These are phyloP conservation scores for Conticribra weissflogii DNA, from an alignment of 108 stramenopile species.

Conservation along the genomic window DNA sequence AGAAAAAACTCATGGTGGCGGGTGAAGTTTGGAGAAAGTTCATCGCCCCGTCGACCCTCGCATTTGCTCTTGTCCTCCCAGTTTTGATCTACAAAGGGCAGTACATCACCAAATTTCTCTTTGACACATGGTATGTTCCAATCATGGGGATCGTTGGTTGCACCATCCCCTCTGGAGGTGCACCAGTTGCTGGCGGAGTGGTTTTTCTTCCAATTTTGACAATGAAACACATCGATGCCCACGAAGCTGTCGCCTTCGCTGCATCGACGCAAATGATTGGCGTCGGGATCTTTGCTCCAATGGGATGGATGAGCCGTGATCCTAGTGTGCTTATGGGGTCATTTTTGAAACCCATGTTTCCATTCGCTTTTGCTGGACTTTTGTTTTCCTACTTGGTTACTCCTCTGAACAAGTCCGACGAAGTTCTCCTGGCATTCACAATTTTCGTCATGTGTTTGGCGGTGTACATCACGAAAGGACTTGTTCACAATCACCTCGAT, in stretches of 20 bases:
- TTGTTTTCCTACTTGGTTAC: constrained; percentile 11
- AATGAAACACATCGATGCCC: constrained; percentile 17
- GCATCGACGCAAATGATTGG: constrained; percentile 24
- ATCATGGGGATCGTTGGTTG: constrained; percentile 19
- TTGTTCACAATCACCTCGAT: constrained; percentile 2
- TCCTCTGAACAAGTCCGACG: constrained; percentile 12
- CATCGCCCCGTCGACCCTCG: constrained; percentile 1
- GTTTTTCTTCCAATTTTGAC: constrained; percentile 20
- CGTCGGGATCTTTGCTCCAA: constrained; percentile 21
- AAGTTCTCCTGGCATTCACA: constrained; percentile 15
- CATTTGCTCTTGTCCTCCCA: constrained; percentile 2
- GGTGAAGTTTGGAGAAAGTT: constrained; percentile 5
- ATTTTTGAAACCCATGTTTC: constrained; percentile 19
- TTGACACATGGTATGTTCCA: constrained; percentile 15
- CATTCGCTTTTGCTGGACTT: constrained; percentile 18
- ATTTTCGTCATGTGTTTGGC: constrained; percentile 14
- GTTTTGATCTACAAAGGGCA: neutral
- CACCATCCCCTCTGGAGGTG: constrained; percentile 10
- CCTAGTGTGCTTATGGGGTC: constrained; percentile 14
- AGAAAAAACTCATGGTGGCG: neutral
- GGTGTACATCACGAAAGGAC: constrained; percentile 8
- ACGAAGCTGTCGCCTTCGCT: constrained; percentile 18
- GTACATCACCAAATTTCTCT: constrained; percentile 4
- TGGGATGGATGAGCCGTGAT: constrained; percentile 20
- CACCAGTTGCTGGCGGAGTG: constrained; percentile 17